phyloP scores from a whole-genome alignment of 805 yeast genomes.

The Candida corydali region DNA sequence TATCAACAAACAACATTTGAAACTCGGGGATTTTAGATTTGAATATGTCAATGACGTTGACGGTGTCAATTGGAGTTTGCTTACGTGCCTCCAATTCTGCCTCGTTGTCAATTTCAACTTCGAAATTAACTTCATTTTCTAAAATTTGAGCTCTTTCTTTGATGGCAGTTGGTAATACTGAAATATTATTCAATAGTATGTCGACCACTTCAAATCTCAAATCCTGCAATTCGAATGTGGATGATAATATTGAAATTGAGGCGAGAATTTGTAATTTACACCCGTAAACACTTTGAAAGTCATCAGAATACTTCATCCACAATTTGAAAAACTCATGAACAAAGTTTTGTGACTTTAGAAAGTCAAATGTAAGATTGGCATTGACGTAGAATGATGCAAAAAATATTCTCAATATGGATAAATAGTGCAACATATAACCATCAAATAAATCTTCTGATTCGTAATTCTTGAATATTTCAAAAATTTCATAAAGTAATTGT shows the following conservation, averaged over 20 bases:
- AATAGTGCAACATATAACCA: slow-evolving; percentile 41
- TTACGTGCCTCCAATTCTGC: slow-evolving; percentile 80
- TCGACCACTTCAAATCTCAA: slow-evolving; percentile 34
- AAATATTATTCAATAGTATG: slow-evolving; percentile 38
- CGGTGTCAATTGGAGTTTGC: slow-evolving; percentile 71
- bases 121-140: slow-evolving; percentile 34
- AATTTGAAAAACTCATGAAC: slow-evolving; percentile 38
- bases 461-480: slow-evolving; percentile 27
- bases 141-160: slow-evolving; percentile 43
- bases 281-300: slow-evolving; percentile 51
- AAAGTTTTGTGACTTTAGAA: slow-evolving; percentile 34
- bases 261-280: slow-evolving; percentile 51
- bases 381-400: slow-evolving; percentile 38
- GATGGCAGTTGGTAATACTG: slow-evolving; percentile 46
- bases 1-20: slow-evolving; percentile 41
- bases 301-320: slow-evolving; percentile 46
- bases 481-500: slow-evolving; percentile 32
- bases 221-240: slow-evolving; percentile 28
- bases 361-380: slow-evolving; percentile 32
- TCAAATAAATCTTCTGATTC: slow-evolving; percentile 38
- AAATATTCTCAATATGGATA: slow-evolving; percentile 40
- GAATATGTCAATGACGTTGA: slow-evolving; percentile 69
- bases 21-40: slow-evolving; percentile 53
- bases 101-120: slow-evolving; percentile 39
- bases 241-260: slow-evolving; percentile 34